Conservation (phyloP, 164 flowering plant species). For the Buxus sempervirens region DNA sequence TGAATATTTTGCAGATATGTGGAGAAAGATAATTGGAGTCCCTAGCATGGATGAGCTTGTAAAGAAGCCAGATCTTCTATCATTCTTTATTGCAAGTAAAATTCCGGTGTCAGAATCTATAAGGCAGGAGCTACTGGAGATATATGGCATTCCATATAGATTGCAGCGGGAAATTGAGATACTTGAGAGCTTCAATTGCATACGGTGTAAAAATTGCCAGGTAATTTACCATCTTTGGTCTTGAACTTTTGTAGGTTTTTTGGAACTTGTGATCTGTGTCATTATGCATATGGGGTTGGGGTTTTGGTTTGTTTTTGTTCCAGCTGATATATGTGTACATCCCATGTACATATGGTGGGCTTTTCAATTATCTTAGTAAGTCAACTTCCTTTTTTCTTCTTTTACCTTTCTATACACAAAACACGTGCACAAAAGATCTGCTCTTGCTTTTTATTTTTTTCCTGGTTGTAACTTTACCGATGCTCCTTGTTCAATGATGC, state of each 20-base stretch:
- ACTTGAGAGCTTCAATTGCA: slow-evolving; percentile 70
- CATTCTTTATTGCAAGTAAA: slow-evolving; percentile 82
- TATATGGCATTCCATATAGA: slow-evolving; percentile 84
- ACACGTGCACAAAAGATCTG: too few relatives aligned
- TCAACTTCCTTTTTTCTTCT: too few relatives aligned
- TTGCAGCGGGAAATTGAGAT: slow-evolving; percentile 82
- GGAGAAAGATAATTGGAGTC: slow-evolving; percentile 73
- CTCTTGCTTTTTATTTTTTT: not conserved
- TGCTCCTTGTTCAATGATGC: not conserved
- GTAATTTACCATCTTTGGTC: slow-evolving; percentile 27
- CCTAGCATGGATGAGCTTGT: slow-evolving; percentile 70
- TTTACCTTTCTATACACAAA: too few relatives aligned
- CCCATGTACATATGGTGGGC: too few relatives aligned
- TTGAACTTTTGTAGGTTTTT: not conserved
- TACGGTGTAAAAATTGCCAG: slow-evolving; percentile 81
- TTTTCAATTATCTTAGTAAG: too few relatives aligned
- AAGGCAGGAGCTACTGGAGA: slow-evolving; percentile 88
- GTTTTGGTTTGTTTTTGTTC: too few relatives aligned
- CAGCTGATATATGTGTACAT: too few relatives aligned
- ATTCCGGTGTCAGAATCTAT: slow-evolving; percentile 79
- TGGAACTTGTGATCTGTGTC: too few relatives aligned
- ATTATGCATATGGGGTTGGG: too few relatives aligned
- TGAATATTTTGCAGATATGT: slow-evolving; percentile 61
- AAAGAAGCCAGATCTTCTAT: slow-evolving; percentile 73
- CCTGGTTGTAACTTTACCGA: not conserved